phyloP scores from a whole-genome alignment of 257 asterid species.

The Lavandula angustifolia region DNA sequence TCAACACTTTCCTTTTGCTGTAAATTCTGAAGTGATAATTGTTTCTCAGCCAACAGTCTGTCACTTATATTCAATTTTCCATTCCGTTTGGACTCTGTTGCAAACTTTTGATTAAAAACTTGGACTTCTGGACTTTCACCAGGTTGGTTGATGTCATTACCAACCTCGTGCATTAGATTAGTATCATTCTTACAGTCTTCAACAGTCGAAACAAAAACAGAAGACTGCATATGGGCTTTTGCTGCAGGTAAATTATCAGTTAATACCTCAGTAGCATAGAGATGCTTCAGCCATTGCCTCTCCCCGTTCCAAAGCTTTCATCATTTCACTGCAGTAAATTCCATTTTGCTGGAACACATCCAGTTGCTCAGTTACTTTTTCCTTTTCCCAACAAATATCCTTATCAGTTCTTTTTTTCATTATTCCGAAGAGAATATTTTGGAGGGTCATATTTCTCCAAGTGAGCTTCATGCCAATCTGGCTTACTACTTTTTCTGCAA shows the following conservation, averaged over 20 bases:
- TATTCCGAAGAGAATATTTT: constrained; percentile 36
- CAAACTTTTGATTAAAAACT: constrained; percentile 31
- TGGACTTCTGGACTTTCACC: constrained; percentile 29
- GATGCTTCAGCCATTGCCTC: constrained; percentile 31
- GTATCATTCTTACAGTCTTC: constrained; percentile 31
- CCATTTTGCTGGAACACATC: constrained; percentile 35
- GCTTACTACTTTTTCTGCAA: constrained; percentile 30
- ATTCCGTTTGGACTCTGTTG: constrained; percentile 28
- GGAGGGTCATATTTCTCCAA: constrained; percentile 32
- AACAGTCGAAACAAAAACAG: constrained; percentile 31
- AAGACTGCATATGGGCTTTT: constrained; percentile 38
- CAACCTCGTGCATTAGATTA: constrained; percentile 32
- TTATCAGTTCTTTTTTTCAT: constrained; percentile 32
- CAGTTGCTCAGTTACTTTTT: constrained; percentile 33
- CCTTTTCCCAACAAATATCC: constrained; percentile 31
- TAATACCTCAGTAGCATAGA: constrained; percentile 27
- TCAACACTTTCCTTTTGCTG: constrained; percentile 34
- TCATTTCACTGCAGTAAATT: constrained; percentile 24
- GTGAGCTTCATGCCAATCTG: constrained; percentile 38
- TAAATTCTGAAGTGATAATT: constrained; percentile 30
- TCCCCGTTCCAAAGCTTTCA: constrained; percentile 29
- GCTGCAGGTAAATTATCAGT: constrained; percentile 26
- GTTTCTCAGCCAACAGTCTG: constrained; percentile 36
- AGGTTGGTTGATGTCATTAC: constrained; percentile 30
- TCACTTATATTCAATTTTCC: constrained; percentile 35